Percentiles rank a stretch among this genome's conserved stretches.
phyloP scores from a whole-genome alignment of 768 basidiomycete species.

The Naganishia kalamii region DNA sequence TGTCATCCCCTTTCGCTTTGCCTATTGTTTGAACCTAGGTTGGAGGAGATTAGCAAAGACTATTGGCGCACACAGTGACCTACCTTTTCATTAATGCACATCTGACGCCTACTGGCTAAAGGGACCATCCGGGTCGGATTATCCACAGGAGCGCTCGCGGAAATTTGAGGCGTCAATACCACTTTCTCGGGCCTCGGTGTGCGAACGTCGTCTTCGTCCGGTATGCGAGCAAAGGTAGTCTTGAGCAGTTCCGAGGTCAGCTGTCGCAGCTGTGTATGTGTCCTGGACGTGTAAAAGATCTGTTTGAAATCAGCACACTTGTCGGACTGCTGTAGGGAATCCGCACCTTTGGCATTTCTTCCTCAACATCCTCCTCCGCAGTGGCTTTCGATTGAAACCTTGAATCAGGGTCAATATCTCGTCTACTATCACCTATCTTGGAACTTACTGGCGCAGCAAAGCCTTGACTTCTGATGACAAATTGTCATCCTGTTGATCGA shows the following conservation, averaged over 20 bases:
- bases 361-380: constrained; percentile 33
- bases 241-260: constrained; percentile 75
- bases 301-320: constrained; percentile 23
- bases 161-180: not conserved
- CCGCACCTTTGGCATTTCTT: constrained; percentile 42
- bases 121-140: constrained; percentile 61
- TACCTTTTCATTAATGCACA: constrained; percentile 73
- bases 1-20: constrained; percentile 51
- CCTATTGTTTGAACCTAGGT: constrained; percentile 54
- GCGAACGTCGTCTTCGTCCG: not conserved
- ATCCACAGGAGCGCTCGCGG: not conserved
- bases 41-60: not conserved
- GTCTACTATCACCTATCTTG: not conserved
- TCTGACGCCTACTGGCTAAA: constrained; percentile 79
- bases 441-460: constrained; percentile 67
- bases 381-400: constrained; percentile 17
- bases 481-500: constrained; percentile 50
- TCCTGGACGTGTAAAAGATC: constrained; percentile 89
- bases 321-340: not conserved
- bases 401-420: not conserved
- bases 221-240: constrained; percentile 52
- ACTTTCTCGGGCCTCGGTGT: not conserved
- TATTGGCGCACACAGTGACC: not conserved
- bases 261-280: constrained; percentile 91
- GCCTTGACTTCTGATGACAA: constrained; percentile 71